phyloP scores from a whole-genome alignment of 2,329 filamentous ascomycete genomes.

The Hypoxylon sp. region DNA sequence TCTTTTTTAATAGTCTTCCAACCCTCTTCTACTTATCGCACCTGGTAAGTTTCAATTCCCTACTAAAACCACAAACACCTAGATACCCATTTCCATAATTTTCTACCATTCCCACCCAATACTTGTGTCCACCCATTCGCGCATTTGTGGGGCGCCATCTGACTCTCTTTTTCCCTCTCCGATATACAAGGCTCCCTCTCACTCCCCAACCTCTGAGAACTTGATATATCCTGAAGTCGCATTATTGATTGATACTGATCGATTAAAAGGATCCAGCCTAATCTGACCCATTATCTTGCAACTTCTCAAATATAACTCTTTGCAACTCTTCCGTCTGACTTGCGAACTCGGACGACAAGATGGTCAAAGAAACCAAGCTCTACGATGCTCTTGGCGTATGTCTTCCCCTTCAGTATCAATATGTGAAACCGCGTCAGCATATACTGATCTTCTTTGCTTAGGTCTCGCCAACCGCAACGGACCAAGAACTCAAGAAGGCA shows the following conservation, averaged over 20 bases:
- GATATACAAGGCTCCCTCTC: conserved; percentile 29
- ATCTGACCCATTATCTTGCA: conserved; percentile 13
- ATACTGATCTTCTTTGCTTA: conserved; percentile 57
- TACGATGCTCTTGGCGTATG: conserved; percentile 85
- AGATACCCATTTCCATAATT: conserved; percentile 14
- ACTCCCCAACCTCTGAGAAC: conserved; percentile 11
- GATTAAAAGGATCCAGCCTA: conserved; percentile 20
- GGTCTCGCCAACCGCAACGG: conserved; percentile 84
- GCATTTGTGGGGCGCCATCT: conserved; percentile 46
- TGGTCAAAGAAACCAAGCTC: conserved; percentile 85
- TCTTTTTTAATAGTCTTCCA: conserved; percentile 9
- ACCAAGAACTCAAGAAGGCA: conserved; percentile 90
- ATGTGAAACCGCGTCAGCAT: neutral
- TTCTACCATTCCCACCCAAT: conserved; percentile 20
- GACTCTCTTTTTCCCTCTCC: conserved; percentile 48
- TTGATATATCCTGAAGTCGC: conserved; percentile 6
- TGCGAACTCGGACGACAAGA: conserved; percentile 60
- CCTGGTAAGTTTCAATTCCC: conserved; percentile 33
- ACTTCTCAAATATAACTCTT: conserved; percentile 14
- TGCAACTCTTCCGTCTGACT: conserved; percentile 24
- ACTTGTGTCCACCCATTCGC: conserved; percentile 39
- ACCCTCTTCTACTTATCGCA: conserved; percentile 16
- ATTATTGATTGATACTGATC: conserved; percentile 21
- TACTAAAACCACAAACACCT: conserved; percentile 1
- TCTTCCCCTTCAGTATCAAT: conserved; percentile 39